Conservation (phyloP, 139 green algal species). For the Chlorella vulgaris region DNA sequence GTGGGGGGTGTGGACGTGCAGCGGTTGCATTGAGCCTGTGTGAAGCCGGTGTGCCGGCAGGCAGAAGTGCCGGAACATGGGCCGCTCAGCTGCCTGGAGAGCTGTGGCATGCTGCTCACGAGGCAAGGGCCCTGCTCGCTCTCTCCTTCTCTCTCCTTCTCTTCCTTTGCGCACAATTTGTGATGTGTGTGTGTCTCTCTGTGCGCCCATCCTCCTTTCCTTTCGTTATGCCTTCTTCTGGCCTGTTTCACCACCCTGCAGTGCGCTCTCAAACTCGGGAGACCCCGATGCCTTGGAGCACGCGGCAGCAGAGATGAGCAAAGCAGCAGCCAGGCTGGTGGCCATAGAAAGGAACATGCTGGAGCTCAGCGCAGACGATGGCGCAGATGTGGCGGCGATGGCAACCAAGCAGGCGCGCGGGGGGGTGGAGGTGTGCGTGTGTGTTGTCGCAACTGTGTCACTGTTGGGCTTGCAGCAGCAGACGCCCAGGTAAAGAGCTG, state of each 20-base stretch:
- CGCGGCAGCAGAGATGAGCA: constrained; percentile 85
- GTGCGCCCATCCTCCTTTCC: too few relatives aligned
- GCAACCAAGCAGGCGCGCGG: constrained; percentile 48
- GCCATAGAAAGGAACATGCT: constrained; percentile 80
- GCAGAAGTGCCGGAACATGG: too few relatives aligned
- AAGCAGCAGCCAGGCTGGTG: constrained; percentile 80
- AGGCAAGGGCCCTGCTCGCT: too few relatives aligned
- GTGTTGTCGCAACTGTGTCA: background rate
- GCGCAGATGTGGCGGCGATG: constrained; percentile 21
- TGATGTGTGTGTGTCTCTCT: too few relatives aligned
- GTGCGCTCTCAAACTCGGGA: constrained; percentile 32
- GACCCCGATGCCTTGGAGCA: constrained; percentile 78
- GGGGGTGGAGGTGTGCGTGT: background rate
- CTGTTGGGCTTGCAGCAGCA: too few relatives aligned
- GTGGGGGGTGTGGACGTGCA: too few relatives aligned
- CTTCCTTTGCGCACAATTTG: too few relatives aligned
- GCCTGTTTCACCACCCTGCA: constrained; percentile 8
- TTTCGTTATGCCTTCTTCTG: constrained; percentile 1
- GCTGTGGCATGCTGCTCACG: too few relatives aligned
- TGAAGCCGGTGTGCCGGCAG: background rate
- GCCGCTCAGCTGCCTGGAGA: too few relatives aligned
- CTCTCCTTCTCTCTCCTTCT: too few relatives aligned
- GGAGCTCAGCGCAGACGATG: constrained; percentile 36
- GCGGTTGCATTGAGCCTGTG: too few relatives aligned
- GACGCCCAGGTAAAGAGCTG: too few relatives aligned